These are phyloP conservation scores for Macrophomina phaseolina DNA, from an alignment of 2,329 filamentous ascomycete genomes.

Conservation along the genomic window DNA sequence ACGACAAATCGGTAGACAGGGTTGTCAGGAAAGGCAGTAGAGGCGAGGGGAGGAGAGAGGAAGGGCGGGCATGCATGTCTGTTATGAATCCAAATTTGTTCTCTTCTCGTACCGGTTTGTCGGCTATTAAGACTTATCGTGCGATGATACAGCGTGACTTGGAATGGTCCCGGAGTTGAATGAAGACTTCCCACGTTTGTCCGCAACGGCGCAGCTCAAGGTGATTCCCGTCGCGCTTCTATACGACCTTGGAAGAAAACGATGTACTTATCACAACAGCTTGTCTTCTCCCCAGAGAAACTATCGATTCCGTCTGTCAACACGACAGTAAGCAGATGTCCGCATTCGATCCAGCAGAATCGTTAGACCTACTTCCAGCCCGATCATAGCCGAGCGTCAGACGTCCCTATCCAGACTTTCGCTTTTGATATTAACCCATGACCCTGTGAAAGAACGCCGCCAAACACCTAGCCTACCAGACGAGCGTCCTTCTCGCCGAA, in stretches of 20 bases:
- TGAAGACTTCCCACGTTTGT: too few relatives aligned
- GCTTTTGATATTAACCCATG: constrained; percentile 11
- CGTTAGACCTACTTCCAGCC: background rate
- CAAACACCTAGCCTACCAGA: constrained; percentile 9
- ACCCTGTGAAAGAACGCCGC: constrained; percentile 7
- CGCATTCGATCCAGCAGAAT: background rate
- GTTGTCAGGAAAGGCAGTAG: too few relatives aligned
- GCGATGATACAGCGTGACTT: too few relatives aligned
- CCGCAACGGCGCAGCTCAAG: too few relatives aligned
- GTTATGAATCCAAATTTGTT: too few relatives aligned
- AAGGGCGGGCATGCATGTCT: too few relatives aligned
- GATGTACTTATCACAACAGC: constrained; percentile 4
- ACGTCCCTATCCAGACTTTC: background rate
- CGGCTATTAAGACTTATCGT: too few relatives aligned
- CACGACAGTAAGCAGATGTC: background rate
- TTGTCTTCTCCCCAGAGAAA: background rate
- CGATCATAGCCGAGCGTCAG: background rate
- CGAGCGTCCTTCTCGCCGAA: background rate
- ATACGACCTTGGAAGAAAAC: background rate
- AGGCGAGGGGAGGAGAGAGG: too few relatives aligned
- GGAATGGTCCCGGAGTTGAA: too few relatives aligned
- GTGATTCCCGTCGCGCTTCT: too few relatives aligned
- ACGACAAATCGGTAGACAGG: too few relatives aligned
- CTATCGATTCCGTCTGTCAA: background rate
- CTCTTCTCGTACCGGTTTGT: too few relatives aligned